Conservation (phyloP, 305 asterid genomes). For the Fraxinus baroniana region DNA sequence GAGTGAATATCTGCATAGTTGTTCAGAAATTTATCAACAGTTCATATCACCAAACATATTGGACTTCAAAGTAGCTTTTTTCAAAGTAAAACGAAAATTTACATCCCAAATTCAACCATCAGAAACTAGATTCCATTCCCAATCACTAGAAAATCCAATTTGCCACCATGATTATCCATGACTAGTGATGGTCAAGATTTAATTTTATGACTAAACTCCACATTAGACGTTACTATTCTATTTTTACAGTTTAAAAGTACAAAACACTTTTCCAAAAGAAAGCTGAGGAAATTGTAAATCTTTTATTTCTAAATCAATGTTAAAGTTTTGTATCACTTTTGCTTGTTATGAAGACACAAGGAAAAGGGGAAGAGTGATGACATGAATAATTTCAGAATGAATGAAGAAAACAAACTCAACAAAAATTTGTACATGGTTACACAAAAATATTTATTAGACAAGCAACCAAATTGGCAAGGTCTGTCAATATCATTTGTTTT, state of each 20-base stretch:
- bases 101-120: not conserved
- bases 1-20: not conserved
- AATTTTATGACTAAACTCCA: not conserved
- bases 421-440: not conserved
- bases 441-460: not conserved
- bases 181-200: not conserved
- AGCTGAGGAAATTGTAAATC: not conserved
- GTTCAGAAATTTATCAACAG: not conserved
- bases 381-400: not conserved
- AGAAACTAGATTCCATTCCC: not conserved
- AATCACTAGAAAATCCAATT: not conserved
- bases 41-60: too few species aligned
- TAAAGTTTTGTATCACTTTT: not conserved
- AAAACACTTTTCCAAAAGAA: not conserved
- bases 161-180: not conserved
- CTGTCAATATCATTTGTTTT: not conserved
- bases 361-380: not conserved
- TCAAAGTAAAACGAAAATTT: too few species aligned
- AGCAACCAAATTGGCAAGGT: not conserved
- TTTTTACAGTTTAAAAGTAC: not conserved
- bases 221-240: not conserved
- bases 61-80: too few species aligned
- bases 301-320: not conserved
- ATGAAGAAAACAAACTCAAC: not conserved
- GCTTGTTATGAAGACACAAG: not conserved